A percentile compares a stretch with the other conserved stretches of the same genome.
Evolutionary conservation across 1,284 basidiomycete species (phyloP).

Genomic region (Leccinum pseudoinsigne): DNA sequence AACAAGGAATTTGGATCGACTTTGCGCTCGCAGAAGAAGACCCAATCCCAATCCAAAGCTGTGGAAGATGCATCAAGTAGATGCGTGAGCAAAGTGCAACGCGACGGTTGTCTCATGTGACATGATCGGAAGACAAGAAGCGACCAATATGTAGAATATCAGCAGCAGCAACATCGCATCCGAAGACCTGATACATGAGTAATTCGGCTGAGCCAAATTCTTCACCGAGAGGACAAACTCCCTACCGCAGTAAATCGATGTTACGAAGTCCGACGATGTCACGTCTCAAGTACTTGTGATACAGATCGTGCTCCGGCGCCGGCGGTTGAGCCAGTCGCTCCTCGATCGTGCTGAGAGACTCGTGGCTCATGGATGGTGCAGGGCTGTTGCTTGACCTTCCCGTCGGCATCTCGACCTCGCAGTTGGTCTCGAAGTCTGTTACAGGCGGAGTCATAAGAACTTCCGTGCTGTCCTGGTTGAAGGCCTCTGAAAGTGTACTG

Average conservation of each 20-base stretch:
- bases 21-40: slow-evolving; percentile 80
- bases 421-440: slow-evolving; percentile 73
- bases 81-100: slow-evolving; percentile 81
- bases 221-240: slow-evolving; percentile 8
- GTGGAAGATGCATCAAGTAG: slow-evolving; percentile 88
- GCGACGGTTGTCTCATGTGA: slow-evolving; percentile 46
- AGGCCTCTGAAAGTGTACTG: slow-evolving; percentile 2
- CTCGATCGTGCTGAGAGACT: slow-evolving; percentile 8
- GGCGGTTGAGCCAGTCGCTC: slow-evolving; percentile 25
- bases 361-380: slow-evolving; percentile 2
- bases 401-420: slow-evolving; percentile 48
- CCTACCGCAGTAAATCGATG: slow-evolving; percentile 82
- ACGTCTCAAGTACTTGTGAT: slow-evolving; percentile 89
- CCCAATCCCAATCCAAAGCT: slow-evolving; percentile 83
- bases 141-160: slow-evolving; percentile 53
- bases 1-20: slow-evolving; percentile 86
- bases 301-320: slow-evolving; percentile 83
- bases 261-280: slow-evolving; percentile 84
- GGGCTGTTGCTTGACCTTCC: slow-evolving; percentile 9
- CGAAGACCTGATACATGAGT: slow-evolving; percentile 45
- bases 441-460: slow-evolving; percentile 41
- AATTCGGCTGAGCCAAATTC: slow-evolving; percentile 26
- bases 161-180: slow-evolving; percentile 69
- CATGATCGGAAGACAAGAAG: slow-evolving; percentile 46
- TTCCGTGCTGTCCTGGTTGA: slow-evolving; percentile 9